Base-by-base conservation (phyloP, 495 filamentous ascomycete species). In the Aspergillus bertholletiae region DNA sequence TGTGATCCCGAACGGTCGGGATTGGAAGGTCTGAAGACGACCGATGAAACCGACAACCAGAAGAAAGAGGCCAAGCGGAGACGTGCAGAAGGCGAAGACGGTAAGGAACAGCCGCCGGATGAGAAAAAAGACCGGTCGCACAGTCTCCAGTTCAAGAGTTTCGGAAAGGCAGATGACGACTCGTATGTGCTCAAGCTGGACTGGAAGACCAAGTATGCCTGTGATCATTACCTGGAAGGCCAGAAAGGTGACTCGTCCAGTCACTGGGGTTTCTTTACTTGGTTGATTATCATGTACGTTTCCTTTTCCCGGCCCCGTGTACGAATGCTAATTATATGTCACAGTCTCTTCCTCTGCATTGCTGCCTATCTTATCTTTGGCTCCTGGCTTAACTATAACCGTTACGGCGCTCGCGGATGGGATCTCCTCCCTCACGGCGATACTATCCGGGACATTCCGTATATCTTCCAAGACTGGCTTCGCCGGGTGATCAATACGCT, bases 331-430 rank as follows among this genome's bases (percentile, higher is more conserved):
- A 50, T 13, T 17, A 1, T 13, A n/a, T n/a, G n/a, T 26, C 8
- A 21, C 28, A 76, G 93, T 57, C 70, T 87, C 65, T 98, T 98
- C 81, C 80, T 97, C 44, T 83, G 80, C 43, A 82, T 84, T 17
- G 92, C 94, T 15, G 75, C 95, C 20, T 98, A 98, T 71, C 85
- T 98, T 58, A 96, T 98, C 69, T 97, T 97, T 63, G 92, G 92
- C 64, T 95, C 92, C 21, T 98, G 94, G 94, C 85, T 97, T 60
- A 97, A 97, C 76, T 97, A 97, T 80, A 97, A 90, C 77, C 90
- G 92, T 53, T 95, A 96, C 68, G 92, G 92, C 23, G 91, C 91
- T 40, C 81, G 94, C 20, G 94, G 94, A 51, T 97, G 92, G 94
- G 94, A 97, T 60, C 80, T 97, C 12, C 80, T 97, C 11, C 94